A percentile compares a stretch with the other conserved stretches of the same genome.
These are phyloP conservation scores for Ophiostoma australiae DNA, from an alignment of 2,329 filamentous ascomycete genomes.

Conservation along the genomic window DNA sequence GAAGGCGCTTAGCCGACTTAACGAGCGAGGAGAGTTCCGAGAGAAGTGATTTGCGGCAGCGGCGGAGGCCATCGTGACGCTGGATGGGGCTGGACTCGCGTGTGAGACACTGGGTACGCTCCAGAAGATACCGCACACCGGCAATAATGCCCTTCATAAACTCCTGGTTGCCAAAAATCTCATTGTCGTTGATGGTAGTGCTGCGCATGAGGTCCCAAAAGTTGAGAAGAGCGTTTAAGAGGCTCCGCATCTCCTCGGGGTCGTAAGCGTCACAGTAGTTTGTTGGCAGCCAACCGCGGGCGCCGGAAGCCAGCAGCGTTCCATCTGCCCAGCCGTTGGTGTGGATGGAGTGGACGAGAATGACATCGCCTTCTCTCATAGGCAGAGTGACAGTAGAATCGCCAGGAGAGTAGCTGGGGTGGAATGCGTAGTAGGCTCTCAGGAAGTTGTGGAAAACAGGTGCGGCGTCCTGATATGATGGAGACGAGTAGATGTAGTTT, in stretches of 20 bases:
- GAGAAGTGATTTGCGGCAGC: slow-evolving; percentile 78
- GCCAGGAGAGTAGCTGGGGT: slow-evolving; percentile 69
- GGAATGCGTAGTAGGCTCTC: slow-evolving; percentile 88
- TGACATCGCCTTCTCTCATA: slow-evolving; percentile 83
- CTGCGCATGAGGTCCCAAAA: slow-evolving; percentile 88
- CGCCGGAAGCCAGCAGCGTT: slow-evolving; percentile 77
- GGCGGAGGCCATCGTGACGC: slow-evolving; percentile 68
- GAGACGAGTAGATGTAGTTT: slow-evolving; percentile 20
- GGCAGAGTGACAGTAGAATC: slow-evolving; percentile 84
- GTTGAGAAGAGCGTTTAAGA: slow-evolving; percentile 80
- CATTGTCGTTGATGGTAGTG: slow-evolving; percentile 66
- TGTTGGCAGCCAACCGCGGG: slow-evolving; percentile 90
- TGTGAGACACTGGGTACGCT: slow-evolving; percentile 81
- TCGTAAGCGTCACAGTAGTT: slow-evolving; percentile 98
- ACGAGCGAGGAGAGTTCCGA: slow-evolving; percentile 87
- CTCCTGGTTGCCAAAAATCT: slow-evolving; percentile 83
- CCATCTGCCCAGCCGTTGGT: slow-evolving; percentile 98
- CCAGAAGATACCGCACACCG: slow-evolving; percentile 82
- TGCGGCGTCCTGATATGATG: slow-evolving; percentile 47
- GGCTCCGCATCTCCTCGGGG: slow-evolving; percentile 74
- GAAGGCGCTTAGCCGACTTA: slow-evolving; percentile 79
- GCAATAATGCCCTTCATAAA: slow-evolving; percentile 93
- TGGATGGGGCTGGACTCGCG: slow-evolving; percentile 72
- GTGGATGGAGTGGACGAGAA: slow-evolving; percentile 92
- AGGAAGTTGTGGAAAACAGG: slow-evolving; percentile 89